A percentile compares a stretch with the other conserved stretches of the same genome.
Conservation (phyloP, 2,329 filamentous ascomycete species). For the Juglanconis oblonga region DNA sequence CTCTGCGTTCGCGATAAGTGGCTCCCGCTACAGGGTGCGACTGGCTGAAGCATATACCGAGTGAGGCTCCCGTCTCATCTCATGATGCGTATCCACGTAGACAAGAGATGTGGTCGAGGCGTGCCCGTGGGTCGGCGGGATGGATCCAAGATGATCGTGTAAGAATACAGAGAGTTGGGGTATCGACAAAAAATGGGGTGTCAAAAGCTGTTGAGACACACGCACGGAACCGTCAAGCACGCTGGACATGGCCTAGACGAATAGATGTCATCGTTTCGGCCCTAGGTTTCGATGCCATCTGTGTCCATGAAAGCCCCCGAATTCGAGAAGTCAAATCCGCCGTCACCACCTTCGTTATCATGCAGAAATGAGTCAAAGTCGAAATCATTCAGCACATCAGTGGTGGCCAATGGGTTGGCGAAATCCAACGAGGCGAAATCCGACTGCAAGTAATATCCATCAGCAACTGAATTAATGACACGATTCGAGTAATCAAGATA, state of each 20-base stretch:
- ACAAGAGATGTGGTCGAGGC: neutral
- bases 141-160: conserved; percentile 11
- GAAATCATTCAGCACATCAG: conserved; percentile 63
- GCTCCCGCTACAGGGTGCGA: neutral
- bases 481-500: conserved; percentile 12
- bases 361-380: conserved; percentile 69
- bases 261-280: neutral
- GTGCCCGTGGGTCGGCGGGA: neutral
- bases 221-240: neutral
- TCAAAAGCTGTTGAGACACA: neutral
- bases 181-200: conserved; percentile 19
- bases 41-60: neutral
- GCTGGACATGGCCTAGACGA: neutral
- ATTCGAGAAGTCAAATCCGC: conserved; percentile 53
- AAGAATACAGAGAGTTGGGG: conserved; percentile 20
- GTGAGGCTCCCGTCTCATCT: neutral
- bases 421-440: conserved; percentile 51
- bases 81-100: neutral
- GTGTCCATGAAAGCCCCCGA: conserved; percentile 53
- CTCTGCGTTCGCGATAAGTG: neutral
- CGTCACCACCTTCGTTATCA: conserved; percentile 47
- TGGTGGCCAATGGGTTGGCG: conserved; percentile 50
- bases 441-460: conserved; percentile 27
- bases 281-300: conserved; percentile 45
- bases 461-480: neutral